These are phyloP conservation scores for Apiospora aurea DNA, from an alignment of 2,329 filamentous ascomycete genomes.

Conservation along the genomic window DNA sequence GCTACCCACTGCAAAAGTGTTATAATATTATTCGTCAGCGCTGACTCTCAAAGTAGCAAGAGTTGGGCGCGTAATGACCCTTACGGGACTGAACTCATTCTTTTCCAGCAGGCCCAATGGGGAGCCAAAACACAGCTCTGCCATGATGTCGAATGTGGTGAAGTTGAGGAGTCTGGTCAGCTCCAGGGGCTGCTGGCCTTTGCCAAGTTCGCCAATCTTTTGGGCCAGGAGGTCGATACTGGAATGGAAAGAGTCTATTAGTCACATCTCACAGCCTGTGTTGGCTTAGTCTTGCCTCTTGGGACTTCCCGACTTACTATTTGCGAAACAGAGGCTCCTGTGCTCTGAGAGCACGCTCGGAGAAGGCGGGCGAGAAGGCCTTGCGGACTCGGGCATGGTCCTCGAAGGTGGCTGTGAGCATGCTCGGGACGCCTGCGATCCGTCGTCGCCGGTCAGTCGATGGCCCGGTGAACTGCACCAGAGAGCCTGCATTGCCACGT, in stretches of 20 bases:
- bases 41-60: background rate
- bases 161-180: conserved; percentile 33
- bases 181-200: conserved; percentile 30
- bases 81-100: conserved; percentile 32
- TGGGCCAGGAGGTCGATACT: conserved; percentile 37
- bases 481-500: background rate
- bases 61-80: background rate
- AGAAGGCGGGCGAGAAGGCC: conserved; percentile 34
- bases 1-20: conserved; percentile 28
- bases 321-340: conserved; percentile 41
- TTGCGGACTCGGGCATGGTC: conserved; percentile 32
- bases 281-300: background rate
- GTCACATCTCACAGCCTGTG: background rate
- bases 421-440: conserved; percentile 26
- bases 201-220: conserved; percentile 43
- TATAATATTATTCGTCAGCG: background rate
- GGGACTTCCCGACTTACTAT: conserved; percentile 29
- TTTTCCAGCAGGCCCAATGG: conserved; percentile 30
- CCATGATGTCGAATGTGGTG: conserved; percentile 35
- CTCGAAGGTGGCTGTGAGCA: conserved; percentile 31
- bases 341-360: conserved; percentile 30
- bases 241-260: background rate
- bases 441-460: background rate
- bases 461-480: background rate
- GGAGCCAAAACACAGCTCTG: conserved; percentile 34